Evolutionary conservation across 1,139 yeast species (phyloP), one percentile per base, ranked within the genome.

Genomic region (Meyerozyma smithsonii): DNA sequence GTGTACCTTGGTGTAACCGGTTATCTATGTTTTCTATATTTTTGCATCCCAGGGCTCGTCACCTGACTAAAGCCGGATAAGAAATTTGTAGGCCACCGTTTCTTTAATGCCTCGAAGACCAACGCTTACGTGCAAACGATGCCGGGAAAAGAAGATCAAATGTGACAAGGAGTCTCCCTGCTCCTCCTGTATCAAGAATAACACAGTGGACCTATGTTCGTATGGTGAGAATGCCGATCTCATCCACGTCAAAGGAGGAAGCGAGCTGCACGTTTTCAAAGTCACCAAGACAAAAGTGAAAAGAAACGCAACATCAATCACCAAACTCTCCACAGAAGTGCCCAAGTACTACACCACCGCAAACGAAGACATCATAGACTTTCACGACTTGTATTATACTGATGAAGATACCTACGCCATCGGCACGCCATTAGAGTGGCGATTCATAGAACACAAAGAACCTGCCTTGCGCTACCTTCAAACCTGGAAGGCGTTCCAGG

Each of bases 131-230:
- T 69, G 74, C 46, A 52, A 49, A 14, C 58, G 58, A 37, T 69
- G 74, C 47, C 60, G 61, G 44, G 48, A 52, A 32, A 58, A 60
- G 44, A 67, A 67, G 48, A 58, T 67, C 43, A 61, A 55, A 39
- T 69, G 74, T 54, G 70, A 68, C 42, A 56, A 62, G 39, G 56
- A 51, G 12, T 47, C 46, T 25, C 74, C 74, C 0, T 69, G 74
- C 47, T 47, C 56, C 4, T 66, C 61, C 35, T 69, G 74, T 51
- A 45, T 56, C 7, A 62, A 58, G 15, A 30, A 18, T 8, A 30
- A 30, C 7, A n/a, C 21, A 8, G 21, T 14, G 4, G 20, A 30
- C 16, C 14, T 4, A 18, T 30, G 34, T 30, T 5, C 16, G 4
- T 16, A 8, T 6, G 34, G 8, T 6, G 30, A 26, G 12, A 26